Evolutionary conservation across 495 filamentous ascomycete genomes (phyloP).

Genomic region (Apiosordaria backusii): DNA sequence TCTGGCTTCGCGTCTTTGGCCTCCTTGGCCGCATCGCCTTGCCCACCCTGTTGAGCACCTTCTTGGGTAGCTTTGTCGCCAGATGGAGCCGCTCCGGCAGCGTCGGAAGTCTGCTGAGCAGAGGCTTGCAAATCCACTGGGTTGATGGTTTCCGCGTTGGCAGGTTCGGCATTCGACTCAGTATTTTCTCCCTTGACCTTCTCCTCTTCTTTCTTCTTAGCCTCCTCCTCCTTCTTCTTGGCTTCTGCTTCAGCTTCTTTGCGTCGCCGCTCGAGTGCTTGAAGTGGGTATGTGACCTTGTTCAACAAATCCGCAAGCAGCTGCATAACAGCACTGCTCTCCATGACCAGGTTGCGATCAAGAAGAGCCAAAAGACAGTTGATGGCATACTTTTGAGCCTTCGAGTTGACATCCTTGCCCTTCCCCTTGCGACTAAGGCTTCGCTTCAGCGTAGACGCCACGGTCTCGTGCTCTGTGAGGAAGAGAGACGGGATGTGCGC

Average conservation of each 20-base stretch:
- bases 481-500: conserved; percentile 84
- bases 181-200: conserved; percentile 25
- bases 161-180: conserved; percentile 23
- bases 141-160: conserved; percentile 11
- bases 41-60: conserved; percentile 38
- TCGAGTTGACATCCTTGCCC: conserved; percentile 75
- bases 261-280: conserved; percentile 75
- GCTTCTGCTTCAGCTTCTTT: conserved; percentile 62
- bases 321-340: conserved; percentile 94
- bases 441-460: conserved; percentile 65
- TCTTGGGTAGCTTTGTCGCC: conserved; percentile 29
- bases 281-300: conserved; percentile 83
- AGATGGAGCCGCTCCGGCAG: conserved; percentile 13
- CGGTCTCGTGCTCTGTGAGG: conserved; percentile 87
- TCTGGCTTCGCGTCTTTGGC: conserved; percentile 54
- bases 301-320: conserved; percentile 80
- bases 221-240: conserved; percentile 50
- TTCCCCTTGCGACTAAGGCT: conserved; percentile 81
- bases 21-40: conserved; percentile 42
- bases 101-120: conserved; percentile 23
- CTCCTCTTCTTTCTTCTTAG: conserved; percentile 25
- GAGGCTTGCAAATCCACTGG: conserved; percentile 25
- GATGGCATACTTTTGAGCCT: conserved; percentile 81
- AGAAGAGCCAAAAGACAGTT: conserved; percentile 85
- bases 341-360: conserved; percentile 88